Conservation (phyloP, 139 green algal genomes). For the Tetratostichococcus sp. region DNA sequence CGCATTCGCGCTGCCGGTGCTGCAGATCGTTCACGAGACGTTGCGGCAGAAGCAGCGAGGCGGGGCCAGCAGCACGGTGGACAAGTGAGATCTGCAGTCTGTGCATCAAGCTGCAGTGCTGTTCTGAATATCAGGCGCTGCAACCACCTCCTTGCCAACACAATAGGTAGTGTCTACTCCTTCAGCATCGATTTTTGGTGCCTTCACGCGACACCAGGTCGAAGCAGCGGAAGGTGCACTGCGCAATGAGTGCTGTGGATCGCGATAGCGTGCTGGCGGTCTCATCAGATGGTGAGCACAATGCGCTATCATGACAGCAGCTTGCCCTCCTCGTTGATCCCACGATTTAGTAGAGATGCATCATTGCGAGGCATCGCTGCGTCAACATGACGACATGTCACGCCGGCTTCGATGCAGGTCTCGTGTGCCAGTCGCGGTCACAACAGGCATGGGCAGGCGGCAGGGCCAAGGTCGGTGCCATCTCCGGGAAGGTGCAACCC, state of each 20-base stretch:
- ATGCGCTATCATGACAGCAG: no score
- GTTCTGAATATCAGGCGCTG: no score
- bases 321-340: no score
- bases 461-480: conserved; percentile 44
- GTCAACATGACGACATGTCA: not conserved
- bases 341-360: no score
- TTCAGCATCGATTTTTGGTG: no score
- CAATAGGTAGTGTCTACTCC: no score
- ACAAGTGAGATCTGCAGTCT: not conserved
- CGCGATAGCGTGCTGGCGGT: conserved; percentile 53
- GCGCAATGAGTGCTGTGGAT: conserved; percentile 44
- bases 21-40: conserved; percentile 72
- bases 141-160: no score
- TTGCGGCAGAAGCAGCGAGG: conserved; percentile 13
- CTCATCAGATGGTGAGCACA: conserved; percentile 23
- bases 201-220: not conserved
- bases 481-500: conserved; percentile 15
- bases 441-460: conserved; percentile 56
- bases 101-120: no score
- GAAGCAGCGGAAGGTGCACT: not conserved
- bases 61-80: not conserved
- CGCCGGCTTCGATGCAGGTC: conserved; percentile 11
- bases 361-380: no score
- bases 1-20: conserved; percentile 80
- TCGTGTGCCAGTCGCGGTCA: conserved; percentile 46